Conservation (phyloP, 2,329 filamentous ascomycete genomes). For the Botrytis fragariae region DNA sequence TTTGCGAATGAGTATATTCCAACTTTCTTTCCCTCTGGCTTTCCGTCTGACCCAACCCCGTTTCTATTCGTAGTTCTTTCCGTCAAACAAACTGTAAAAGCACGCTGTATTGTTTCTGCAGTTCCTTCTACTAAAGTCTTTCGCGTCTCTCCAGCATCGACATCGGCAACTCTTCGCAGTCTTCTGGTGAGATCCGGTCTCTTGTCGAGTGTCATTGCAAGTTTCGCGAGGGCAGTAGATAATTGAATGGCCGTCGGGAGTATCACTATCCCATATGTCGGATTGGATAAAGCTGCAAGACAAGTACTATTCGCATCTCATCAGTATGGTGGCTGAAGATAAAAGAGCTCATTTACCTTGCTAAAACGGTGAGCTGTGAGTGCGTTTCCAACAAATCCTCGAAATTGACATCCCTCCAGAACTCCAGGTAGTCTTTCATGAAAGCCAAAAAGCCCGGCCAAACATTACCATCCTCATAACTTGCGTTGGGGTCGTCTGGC, state of each 20-base stretch:
- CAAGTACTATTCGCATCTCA: slow-evolving; percentile 59
- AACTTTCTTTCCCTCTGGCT: slow-evolving; percentile 78
- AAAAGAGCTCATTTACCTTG: slow-evolving; percentile 58
- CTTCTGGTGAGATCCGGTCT: slow-evolving; percentile 72
- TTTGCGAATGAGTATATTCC: slow-evolving; percentile 93
- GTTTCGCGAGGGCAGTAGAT: slow-evolving; percentile 73
- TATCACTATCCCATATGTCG: slow-evolving; percentile 75
- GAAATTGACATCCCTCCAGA: slow-evolving; percentile 77
- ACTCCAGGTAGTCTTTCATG: slow-evolving; percentile 76
- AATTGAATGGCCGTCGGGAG: slow-evolving; percentile 81
- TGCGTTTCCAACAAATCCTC: slow-evolving; percentile 74
- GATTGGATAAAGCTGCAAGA: slow-evolving; percentile 76
- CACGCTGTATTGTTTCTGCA: slow-evolving; percentile 84
- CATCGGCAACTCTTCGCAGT: slow-evolving; percentile 49
- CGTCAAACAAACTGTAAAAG: slow-evolving; percentile 85
- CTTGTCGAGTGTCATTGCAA: slow-evolving; percentile 82
- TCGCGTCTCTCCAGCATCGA: slow-evolving; percentile 63
- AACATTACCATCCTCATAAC: slow-evolving; percentile 60
- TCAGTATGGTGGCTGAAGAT: slow-evolving; percentile 17
- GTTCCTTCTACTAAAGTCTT: slow-evolving; percentile 82
- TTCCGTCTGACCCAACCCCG: slow-evolving; percentile 51
- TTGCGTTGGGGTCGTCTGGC: slow-evolving; percentile 61
- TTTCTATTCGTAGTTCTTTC: slow-evolving; percentile 67
- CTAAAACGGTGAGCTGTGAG: slow-evolving; percentile 67
- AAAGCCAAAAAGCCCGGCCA: slow-evolving; percentile 80